These are phyloP conservation scores for Graphilbum ipis-grandicollis DNA, from an alignment of 2,329 filamentous ascomycete genomes.

Conservation along the genomic window DNA sequence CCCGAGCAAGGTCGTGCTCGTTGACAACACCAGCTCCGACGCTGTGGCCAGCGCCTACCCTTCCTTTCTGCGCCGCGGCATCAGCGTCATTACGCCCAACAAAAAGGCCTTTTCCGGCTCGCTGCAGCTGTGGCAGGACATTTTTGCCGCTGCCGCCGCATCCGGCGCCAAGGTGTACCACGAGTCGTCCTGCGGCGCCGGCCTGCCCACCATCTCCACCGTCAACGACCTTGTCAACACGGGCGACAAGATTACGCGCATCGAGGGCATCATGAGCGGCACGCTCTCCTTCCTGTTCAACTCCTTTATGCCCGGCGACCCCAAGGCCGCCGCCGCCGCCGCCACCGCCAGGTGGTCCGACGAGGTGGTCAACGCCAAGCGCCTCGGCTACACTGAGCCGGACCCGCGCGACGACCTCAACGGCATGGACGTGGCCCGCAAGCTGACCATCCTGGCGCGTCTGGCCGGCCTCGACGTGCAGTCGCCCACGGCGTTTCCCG, in stretches of 20 bases:
- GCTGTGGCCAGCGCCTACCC: constrained; percentile 75
- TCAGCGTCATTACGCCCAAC: constrained; percentile 91
- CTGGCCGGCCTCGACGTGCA: constrained; percentile 67
- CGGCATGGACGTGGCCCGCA: constrained; percentile 80
- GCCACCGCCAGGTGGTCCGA: constrained; percentile 80
- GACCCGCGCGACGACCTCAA: constrained; percentile 78
- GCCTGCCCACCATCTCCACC: constrained; percentile 83
- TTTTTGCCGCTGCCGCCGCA: constrained; percentile 56
- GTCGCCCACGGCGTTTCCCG: constrained; percentile 76
- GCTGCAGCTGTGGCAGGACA: constrained; percentile 69
- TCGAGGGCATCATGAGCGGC: constrained; percentile 94
- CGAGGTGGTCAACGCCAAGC: constrained; percentile 83
- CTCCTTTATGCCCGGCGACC: constrained; percentile 67
- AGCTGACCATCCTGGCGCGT: constrained; percentile 85
- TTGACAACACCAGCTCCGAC: constrained; percentile 92
- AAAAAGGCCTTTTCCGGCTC: constrained; percentile 92
- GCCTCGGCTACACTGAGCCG: constrained; percentile 81
- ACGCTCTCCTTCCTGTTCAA: constrained; percentile 99
- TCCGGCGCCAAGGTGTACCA: constrained; percentile 78
- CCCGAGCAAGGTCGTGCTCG: constrained; percentile 62
- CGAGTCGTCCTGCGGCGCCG: constrained; percentile 86
- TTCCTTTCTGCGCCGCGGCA: constrained; percentile 57
- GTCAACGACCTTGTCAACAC: constrained; percentile 89
- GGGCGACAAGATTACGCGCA: constrained; percentile 76
- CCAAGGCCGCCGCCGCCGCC: constrained; percentile 54